Percentiles rank a stretch among this genome's conserved stretches.
Conservation (phyloP, 2,329 filamentous ascomycete genomes). For the Aspergillus sp. region DNA sequence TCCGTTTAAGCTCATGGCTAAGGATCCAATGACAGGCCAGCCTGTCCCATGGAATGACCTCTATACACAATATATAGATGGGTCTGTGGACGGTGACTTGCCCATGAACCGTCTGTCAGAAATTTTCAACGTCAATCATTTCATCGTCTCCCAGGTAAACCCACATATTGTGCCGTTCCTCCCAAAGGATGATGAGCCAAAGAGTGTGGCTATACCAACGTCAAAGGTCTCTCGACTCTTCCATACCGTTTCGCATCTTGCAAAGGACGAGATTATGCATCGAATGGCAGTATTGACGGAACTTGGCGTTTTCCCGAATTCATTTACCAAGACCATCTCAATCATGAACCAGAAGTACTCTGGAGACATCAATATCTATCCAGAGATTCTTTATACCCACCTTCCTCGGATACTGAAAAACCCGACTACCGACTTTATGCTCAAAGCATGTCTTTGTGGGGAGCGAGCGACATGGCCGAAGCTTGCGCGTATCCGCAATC, state of each 20-base stretch:
- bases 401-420: slow-evolving; percentile 78
- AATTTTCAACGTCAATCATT: slow-evolving; percentile 98
- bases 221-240: slow-evolving; percentile 55
- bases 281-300: slow-evolving; percentile 78
- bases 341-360: slow-evolving; percentile 89
- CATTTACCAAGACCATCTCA: slow-evolving; percentile 74
- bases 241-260: slow-evolving; percentile 67
- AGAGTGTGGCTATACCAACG: slow-evolving; percentile 29
- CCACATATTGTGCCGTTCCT: slow-evolving; percentile 90
- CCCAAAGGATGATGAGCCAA: slow-evolving; percentile 64
- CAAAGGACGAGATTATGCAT: slow-evolving; percentile 77
- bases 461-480: slow-evolving; percentile 92
- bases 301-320: slow-evolving; percentile 74
- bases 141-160: slow-evolving; percentile 96
- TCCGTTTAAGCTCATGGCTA: slow-evolving; percentile 74
- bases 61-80: slow-evolving; percentile 86
- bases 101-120: slow-evolving; percentile 87
- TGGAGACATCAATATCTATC: slow-evolving; percentile 91
- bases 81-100: slow-evolving; percentile 90
- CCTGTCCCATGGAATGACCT: slow-evolving; percentile 82
- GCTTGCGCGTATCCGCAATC: slow-evolving; percentile 78
- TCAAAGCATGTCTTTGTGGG: slow-evolving; percentile 71
- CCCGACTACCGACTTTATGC: slow-evolving; percentile 83
- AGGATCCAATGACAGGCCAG: slow-evolving; percentile 77
- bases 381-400: slow-evolving; percentile 71